Percentiles rank a stretch among this genome's conserved stretches.
These are phyloP conservation scores for Epichloe gansuensis DNA, from an alignment of 2,329 filamentous ascomycete species.

Conservation along the genomic window DNA sequence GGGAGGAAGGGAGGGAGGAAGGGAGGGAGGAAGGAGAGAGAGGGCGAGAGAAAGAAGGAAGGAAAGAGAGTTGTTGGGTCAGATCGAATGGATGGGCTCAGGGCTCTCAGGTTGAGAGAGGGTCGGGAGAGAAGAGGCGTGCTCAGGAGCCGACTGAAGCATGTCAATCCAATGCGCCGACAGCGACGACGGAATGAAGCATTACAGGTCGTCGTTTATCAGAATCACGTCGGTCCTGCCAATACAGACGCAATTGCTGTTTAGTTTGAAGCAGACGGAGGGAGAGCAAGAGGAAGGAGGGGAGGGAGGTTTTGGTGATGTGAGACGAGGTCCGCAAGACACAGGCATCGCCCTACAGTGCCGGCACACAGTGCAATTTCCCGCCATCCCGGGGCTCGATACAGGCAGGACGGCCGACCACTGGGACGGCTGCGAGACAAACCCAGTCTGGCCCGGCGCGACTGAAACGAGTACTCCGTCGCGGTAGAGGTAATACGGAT, in stretches of 20 bases:
- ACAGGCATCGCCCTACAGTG: slow-evolving; percentile 6
- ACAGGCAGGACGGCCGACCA: slow-evolving; percentile 2
- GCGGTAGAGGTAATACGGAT: background rate
- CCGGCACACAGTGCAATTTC: slow-evolving; percentile 3
- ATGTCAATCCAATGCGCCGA: slow-evolving; percentile 15
- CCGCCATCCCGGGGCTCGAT: slow-evolving; percentile 1
- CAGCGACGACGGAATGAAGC: slow-evolving; percentile 11
- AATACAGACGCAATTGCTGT: slow-evolving; percentile 15
- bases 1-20: background rate
- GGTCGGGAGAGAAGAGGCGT: slow-evolving; percentile 12
- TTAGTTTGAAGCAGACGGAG: slow-evolving; percentile 6
- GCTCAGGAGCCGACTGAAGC: slow-evolving; percentile 16
- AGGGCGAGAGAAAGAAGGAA: background rate
- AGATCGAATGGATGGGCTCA: slow-evolving; percentile 9
- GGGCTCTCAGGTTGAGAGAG: slow-evolving; percentile 5
- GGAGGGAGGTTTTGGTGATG: slow-evolving; percentile 14
- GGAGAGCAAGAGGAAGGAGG: slow-evolving; percentile 10
- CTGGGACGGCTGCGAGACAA: slow-evolving; percentile 1
- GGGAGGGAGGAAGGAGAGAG: background rate
- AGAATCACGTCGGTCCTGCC: slow-evolving; percentile 9
- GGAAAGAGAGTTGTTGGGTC: slow-evolving; percentile 4
- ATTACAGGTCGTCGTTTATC: slow-evolving; percentile 17
- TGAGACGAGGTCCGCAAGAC: slow-evolving; percentile 6
- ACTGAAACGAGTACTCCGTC: too few species aligned
- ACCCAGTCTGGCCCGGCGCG: background rate